Percentiles rank a stretch among this genome's conserved stretches.
Evolutionary conservation across 1,139 yeast genomes (phyloP).

Genomic region (Kurtzmaniella quercitrusa): DNA sequence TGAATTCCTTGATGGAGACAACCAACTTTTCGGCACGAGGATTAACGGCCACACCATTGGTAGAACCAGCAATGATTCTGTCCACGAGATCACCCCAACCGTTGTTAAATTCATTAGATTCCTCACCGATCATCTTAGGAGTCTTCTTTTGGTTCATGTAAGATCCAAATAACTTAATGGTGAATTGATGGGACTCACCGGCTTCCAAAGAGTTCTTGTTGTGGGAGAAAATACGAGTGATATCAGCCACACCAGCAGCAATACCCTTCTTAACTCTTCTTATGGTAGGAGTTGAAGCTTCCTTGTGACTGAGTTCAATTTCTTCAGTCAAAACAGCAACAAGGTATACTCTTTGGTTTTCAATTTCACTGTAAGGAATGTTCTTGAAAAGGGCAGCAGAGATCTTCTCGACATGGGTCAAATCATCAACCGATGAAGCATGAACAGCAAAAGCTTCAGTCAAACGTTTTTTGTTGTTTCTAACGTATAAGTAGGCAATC

Average conservation of each 20-base stretch:
- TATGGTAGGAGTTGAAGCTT: slow-evolving; percentile 23
- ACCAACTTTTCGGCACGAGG: slow-evolving; percentile 76
- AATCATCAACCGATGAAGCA: slow-evolving; percentile 54
- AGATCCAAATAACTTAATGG: slow-evolving; percentile 70
- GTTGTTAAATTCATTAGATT: slow-evolving; percentile 39
- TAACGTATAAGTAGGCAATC: slow-evolving; percentile 68
- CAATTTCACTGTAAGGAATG: slow-evolving; percentile 68
- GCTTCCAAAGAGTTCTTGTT: slow-evolving; percentile 56
- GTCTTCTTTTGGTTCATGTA: slow-evolving; percentile 40
- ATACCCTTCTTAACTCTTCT: slow-evolving; percentile 67
- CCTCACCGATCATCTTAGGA: slow-evolving; percentile 13
- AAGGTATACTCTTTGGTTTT: slow-evolving; percentile 57
- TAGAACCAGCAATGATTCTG: slow-evolving; percentile 72
- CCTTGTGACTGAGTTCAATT: slow-evolving; percentile 33
- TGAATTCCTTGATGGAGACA: slow-evolving; percentile 71
- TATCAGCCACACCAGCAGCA: slow-evolving; percentile 87
- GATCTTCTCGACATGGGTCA: slow-evolving; percentile 58
- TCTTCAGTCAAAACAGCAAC: slow-evolving; percentile 69
- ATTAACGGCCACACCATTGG: slow-evolving; percentile 74
- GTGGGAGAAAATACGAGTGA: slow-evolving; percentile 71
- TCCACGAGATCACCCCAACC: slow-evolving; percentile 93
- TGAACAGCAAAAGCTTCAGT: slow-evolving; percentile 80
- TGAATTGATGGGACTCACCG: slow-evolving; percentile 68
- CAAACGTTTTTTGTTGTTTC: slow-evolving; percentile 61
- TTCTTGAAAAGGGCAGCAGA: slow-evolving; percentile 80